These are phyloP conservation scores for Boletus reticulatus DNA, from an alignment of 768 basidiomycete species.

Conservation along the genomic window DNA sequence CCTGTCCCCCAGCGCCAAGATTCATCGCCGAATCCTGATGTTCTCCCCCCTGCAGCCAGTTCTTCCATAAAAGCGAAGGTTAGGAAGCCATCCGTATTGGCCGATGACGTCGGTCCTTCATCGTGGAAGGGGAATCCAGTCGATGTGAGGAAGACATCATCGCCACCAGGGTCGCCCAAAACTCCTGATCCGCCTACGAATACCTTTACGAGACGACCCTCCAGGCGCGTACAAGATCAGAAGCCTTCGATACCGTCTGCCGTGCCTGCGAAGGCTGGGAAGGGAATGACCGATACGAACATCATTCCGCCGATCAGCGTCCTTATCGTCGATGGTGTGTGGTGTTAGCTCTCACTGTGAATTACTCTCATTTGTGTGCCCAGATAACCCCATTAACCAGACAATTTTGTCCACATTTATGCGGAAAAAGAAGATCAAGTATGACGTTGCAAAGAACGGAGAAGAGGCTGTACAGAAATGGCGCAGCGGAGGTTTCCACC, in stretches of 20 bases:
- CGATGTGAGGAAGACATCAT: constrained; percentile 32
- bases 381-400: constrained; percentile 99
- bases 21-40: constrained; percentile 22
- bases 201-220: constrained; percentile 27
- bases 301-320: constrained; percentile 97
- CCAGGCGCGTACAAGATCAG: constrained; percentile 32
- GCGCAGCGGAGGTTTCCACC: constrained; percentile 88
- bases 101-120: constrained; percentile 23
- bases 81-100: constrained; percentile 31
- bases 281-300: constrained; percentile 54
- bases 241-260: constrained; percentile 27
- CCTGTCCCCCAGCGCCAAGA: constrained; percentile 24
- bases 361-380: constrained; percentile 10
- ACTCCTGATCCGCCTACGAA: constrained; percentile 23
- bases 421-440: constrained; percentile 94
- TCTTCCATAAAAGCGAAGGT: constrained; percentile 21
- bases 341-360: not conserved
- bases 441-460: constrained; percentile 91
- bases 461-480: constrained; percentile 95
- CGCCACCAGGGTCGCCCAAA: constrained; percentile 35
- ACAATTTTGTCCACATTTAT: constrained; percentile 97
- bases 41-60: constrained; percentile 2
- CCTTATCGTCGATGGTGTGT: constrained; percentile 93
- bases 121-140: constrained; percentile 25
- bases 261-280: constrained; percentile 46